Percentiles rank a stretch among this genome's conserved stretches.
Conservation (phyloP, 306 rosid genomes). For the Biancaea sappan region DNA sequence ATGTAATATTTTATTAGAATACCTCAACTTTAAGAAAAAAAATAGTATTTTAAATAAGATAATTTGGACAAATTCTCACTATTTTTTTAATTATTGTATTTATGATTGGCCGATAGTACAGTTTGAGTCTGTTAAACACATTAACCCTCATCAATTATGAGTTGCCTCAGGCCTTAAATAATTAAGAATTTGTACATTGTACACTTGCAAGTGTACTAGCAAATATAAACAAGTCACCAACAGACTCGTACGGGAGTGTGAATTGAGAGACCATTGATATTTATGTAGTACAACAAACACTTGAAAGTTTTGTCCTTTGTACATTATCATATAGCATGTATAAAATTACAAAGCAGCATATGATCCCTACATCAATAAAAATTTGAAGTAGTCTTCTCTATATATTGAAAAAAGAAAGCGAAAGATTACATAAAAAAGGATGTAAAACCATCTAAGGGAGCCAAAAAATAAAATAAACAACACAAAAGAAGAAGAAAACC, state of each 20-base stretch:
- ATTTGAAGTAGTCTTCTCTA: neutral
- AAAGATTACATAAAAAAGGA: neutral
- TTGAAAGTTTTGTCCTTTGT: neutral
- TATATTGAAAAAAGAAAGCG: neutral
- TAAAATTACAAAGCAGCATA: constrained; percentile 4
- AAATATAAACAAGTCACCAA: neutral
- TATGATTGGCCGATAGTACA: too few relatives aligned
- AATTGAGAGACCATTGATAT: neutral
- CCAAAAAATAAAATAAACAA: too few relatives aligned
- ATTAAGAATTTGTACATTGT: neutral
- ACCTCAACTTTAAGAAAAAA: too few relatives aligned
- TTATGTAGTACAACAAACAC: neutral
- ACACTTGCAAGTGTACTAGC: neutral
- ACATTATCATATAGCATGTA: neutral
- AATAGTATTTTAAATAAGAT: too few relatives aligned
- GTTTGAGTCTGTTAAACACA: neutral
- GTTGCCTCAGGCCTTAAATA: neutral
- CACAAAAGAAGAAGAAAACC: neutral
- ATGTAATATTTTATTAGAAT: too few relatives aligned
- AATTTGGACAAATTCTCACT: too few relatives aligned
- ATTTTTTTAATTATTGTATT: too few relatives aligned
- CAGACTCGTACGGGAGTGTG: neutral
- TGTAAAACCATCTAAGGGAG: neutral
- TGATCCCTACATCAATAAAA: neutral
- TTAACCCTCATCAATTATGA: neutral